phyloP scores from a whole-genome alignment of 1,284 basidiomycete species.

The Sporisorium graminicola region DNA sequence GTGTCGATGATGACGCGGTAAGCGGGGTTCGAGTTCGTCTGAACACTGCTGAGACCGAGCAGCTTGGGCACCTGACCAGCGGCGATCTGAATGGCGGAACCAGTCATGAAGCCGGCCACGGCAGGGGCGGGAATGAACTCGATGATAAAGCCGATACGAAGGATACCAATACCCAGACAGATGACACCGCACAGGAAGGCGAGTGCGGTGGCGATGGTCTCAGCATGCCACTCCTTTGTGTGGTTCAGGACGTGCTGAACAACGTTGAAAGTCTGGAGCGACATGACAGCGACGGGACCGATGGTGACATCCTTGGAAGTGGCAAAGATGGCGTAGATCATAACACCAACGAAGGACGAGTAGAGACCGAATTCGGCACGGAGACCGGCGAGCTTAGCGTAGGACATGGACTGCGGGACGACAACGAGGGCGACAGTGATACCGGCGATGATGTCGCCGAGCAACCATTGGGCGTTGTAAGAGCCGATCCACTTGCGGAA shows the following conservation, averaged over 20 bases:
- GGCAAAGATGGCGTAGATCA: constrained; percentile 75
- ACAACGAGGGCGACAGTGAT: constrained; percentile 70
- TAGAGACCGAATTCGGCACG: constrained; percentile 91
- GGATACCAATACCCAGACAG: constrained; percentile 89
- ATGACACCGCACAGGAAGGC: constrained; percentile 93
- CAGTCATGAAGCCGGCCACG: constrained; percentile 84
- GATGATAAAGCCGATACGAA: constrained; percentile 92
- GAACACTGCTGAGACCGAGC: constrained; percentile 58
- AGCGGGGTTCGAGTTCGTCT: constrained; percentile 73
- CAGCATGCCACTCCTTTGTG: constrained; percentile 61
- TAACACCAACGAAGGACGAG: constrained; percentile 90
- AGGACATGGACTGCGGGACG: constrained; percentile 72
- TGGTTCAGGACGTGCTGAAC: constrained; percentile 48
- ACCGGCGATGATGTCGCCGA: constrained; percentile 70
- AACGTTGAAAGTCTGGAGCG: constrained; percentile 82
- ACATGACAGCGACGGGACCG: constrained; percentile 84
- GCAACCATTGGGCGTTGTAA: constrained; percentile 69
- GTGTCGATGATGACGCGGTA: constrained; percentile 92
- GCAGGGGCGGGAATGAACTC: constrained; percentile 94
- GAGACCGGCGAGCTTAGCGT: constrained; percentile 83
- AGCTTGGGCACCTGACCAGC: constrained; percentile 68
- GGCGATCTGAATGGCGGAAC: constrained; percentile 68
- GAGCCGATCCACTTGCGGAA: constrained; percentile 69
- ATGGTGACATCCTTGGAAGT: constrained; percentile 70
- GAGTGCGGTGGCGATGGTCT: constrained; percentile 85